phyloP scores from a whole-genome alignment of 148 eudicot genomes.

The Linanthus parryae region DNA sequence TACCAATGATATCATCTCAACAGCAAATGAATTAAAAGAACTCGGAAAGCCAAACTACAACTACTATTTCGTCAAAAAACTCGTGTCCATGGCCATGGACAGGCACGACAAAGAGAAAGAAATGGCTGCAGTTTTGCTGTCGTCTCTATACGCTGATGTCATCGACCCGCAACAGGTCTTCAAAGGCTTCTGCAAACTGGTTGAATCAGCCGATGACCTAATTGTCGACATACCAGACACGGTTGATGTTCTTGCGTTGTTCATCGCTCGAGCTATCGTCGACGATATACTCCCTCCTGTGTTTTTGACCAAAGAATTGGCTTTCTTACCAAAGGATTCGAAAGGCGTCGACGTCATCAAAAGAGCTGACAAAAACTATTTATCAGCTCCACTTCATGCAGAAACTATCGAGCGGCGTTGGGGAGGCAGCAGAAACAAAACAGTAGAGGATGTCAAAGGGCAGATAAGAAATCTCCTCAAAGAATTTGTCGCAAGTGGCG shows the following conservation, averaged over 20 bases:
- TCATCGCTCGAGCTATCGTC: conserved; percentile 51
- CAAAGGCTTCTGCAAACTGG: conserved; percentile 40
- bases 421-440: conserved; percentile 40
- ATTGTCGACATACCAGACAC: conserved; percentile 53
- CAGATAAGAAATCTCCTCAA: conserved; percentile 27
- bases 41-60: conserved; percentile 42
- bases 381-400: conserved; percentile 44
- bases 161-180: conserved; percentile 41
- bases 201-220: conserved; percentile 50
- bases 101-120: conserved; percentile 56
- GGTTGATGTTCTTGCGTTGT: conserved; percentile 46
- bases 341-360: conserved; percentile 39
- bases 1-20: conserved; percentile 33
- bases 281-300: conserved; percentile 65
- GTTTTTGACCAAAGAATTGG: conserved; percentile 28
- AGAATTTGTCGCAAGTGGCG: conserved; percentile 43
- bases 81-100: conserved; percentile 57
- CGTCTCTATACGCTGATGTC: conserved; percentile 43
- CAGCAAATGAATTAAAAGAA: conserved; percentile 43
- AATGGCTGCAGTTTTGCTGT: conserved; percentile 53
- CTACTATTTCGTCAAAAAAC: conserved; percentile 46
- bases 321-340: conserved; percentile 24
- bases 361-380: conserved; percentile 39
- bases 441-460: conserved; percentile 44
- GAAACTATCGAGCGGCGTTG: conserved; percentile 49